Evolutionary conservation across 2,329 filamentous ascomycete genomes (phyloP).

Genomic region (Epichloe typhina): DNA sequence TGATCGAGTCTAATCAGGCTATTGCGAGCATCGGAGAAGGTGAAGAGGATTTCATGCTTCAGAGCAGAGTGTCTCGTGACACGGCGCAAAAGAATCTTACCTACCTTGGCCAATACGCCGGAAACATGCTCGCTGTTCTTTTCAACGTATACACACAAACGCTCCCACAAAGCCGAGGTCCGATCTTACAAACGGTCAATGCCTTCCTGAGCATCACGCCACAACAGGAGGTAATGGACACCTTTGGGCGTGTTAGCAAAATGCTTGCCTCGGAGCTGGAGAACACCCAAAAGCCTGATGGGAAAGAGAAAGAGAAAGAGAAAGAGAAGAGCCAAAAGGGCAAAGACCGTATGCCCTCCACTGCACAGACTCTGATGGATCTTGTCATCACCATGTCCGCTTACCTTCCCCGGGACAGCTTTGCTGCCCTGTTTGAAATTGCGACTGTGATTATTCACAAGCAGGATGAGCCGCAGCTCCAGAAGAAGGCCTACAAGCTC

Average conservation of each 20-base stretch:
- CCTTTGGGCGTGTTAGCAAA: constrained; percentile 73
- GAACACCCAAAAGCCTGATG: constrained; percentile 33
- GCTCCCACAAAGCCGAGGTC: constrained; percentile 78
- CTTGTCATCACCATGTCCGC: constrained; percentile 91
- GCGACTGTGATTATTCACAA: constrained; percentile 71
- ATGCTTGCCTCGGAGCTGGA: constrained; percentile 66
- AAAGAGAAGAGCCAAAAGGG: constrained; percentile 48
- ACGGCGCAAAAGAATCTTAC: constrained; percentile 67
- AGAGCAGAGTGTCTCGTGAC: constrained; percentile 63
- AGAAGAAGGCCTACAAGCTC: constrained; percentile 98
- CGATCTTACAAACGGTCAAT: constrained; percentile 89
- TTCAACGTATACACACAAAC: constrained; percentile 99
- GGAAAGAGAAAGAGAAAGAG: constrained; percentile 41
- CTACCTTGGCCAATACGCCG: constrained; percentile 67
- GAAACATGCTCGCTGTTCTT: constrained; percentile 87
- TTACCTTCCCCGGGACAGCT: constrained; percentile 75
- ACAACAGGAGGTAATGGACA: constrained; percentile 64
- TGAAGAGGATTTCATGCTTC: constrained; percentile 61
- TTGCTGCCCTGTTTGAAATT: constrained; percentile 76
- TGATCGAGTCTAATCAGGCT: constrained; percentile 85
- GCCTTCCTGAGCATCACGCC: constrained; percentile 84
- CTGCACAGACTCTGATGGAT: constrained; percentile 90
- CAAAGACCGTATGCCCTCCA: constrained; percentile 71
- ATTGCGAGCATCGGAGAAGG: constrained; percentile 55
- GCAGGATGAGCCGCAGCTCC: constrained; percentile 75